A percentile compares a stretch with the other conserved stretches of the same genome.
phyloP scores from a whole-genome alignment of 129 eudicot genomes.

The Chrysanthemum makinoi region DNA sequence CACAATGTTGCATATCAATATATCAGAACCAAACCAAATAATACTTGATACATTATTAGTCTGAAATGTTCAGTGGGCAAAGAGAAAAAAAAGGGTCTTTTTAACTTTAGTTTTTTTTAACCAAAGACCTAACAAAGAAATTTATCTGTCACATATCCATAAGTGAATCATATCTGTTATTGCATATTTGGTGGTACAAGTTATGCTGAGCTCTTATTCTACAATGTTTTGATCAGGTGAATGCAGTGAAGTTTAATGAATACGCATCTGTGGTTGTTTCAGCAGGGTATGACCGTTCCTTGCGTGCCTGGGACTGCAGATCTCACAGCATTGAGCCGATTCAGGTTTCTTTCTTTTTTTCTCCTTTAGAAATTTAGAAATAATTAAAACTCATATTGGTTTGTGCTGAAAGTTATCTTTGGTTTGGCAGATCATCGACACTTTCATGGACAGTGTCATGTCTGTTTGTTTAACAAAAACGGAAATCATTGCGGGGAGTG shows the following conservation, averaged over 20 bases:
- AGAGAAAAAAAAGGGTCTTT: background rate
- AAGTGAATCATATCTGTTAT: background rate
- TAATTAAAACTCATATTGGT: background rate
- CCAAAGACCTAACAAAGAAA: background rate
- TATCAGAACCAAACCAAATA: too few species aligned
- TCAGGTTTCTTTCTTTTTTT: conserved; percentile 50
- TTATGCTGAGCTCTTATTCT: conserved; percentile 12
- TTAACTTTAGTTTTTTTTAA: background rate
- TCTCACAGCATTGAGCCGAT: conserved; percentile 98
- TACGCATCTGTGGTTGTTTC: conserved; percentile 86
- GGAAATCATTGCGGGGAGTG: conserved; percentile 98
- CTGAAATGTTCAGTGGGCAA: background rate
- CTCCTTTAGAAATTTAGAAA: background rate
- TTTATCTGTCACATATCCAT: conserved; percentile 1
- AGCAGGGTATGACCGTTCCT: conserved; percentile 93
- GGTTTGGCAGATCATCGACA: conserved; percentile 71
- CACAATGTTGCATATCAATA: too few species aligned
- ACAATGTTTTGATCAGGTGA: conserved; percentile 57
- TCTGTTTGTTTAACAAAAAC: conserved; percentile 83
- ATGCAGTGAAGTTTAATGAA: conserved; percentile 95
- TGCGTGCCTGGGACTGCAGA: conserved; percentile 98
- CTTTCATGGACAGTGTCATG: conserved; percentile 92
- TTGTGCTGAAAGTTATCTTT: conserved; percentile 14
- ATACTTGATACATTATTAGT: background rate
- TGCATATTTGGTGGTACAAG: background rate